These are phyloP conservation scores for Ustilaginoidea virens DNA, from an alignment of 2,329 filamentous ascomycete genomes.

Conservation along the genomic window DNA sequence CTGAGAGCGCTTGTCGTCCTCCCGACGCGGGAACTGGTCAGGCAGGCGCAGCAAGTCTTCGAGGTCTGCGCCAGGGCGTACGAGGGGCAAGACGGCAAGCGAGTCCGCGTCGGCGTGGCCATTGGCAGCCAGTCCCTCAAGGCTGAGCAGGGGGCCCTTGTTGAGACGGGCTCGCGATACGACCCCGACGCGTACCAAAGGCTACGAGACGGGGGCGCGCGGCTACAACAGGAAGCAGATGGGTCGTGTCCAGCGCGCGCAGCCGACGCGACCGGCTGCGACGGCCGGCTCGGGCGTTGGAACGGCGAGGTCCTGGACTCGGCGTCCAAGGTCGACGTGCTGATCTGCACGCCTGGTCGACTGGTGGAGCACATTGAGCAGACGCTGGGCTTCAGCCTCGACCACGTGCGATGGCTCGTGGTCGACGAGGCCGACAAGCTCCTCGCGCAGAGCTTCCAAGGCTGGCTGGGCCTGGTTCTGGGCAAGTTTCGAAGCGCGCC, in stretches of 20 bases:
- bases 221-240: conserved; percentile 3
- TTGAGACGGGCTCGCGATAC: conserved; percentile 38
- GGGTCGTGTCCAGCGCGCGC: conserved; percentile 4
- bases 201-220: conserved; percentile 11
- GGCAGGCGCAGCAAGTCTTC: conserved; percentile 66
- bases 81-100: conserved; percentile 39
- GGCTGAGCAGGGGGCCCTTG: conserved; percentile 36
- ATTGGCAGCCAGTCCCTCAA: conserved; percentile 67
- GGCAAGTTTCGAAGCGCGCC: conserved; percentile 36
- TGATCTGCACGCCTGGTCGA: conserved; percentile 83
- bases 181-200: conserved; percentile 40
- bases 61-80: conserved; percentile 56
- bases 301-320: conserved; percentile 43
- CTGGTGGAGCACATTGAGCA: conserved; percentile 80
- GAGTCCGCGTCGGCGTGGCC: conserved; percentile 65
- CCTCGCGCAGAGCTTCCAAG: conserved; percentile 81
- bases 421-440: conserved; percentile 91
- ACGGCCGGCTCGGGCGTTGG: conserved; percentile 17
- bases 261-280: conserved; percentile 9
- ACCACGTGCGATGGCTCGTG: conserved; percentile 71
- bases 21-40: conserved; percentile 79
- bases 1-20: conserved; percentile 74
- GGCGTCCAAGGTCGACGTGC: conserved; percentile 63
- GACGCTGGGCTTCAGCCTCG: conserved; percentile 67
- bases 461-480: conserved; percentile 67